Evolutionary conservation across 371 early-diverging fungal species (phyloP), one percentile per base, ranked within the genome.

Genomic region (Mucor velutinosus): DNA sequence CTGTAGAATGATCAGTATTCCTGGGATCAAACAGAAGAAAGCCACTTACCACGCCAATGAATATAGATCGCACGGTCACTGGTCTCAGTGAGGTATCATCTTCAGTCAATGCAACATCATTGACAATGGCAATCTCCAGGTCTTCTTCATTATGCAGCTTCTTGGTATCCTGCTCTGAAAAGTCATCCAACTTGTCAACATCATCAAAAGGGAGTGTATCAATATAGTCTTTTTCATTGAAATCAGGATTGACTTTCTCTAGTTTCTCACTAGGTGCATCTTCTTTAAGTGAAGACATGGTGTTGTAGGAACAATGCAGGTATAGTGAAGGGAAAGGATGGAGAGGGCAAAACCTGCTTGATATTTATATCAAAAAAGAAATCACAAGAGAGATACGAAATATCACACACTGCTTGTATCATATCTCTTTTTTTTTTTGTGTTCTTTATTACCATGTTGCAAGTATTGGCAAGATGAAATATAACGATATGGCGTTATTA

Each of bases 51-150:
- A 66, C 32, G 29, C 77, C 80, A 39, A 71, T 57, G 0, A 79
- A 5, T 19, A 77, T 3, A 1, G 73, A 51, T 21, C 77, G 71
- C 11, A 77, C 35, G 7, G 75, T 75, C 27, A 79, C 43, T 11
- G 61, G 41, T 15, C 53, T 67, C 12, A 75, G 30, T 17, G 58
- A 73, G 7, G 77, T 53, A 66, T 79, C 76, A 58, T 79, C 80
- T 43, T 79, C 80, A 58, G 73, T 73, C 14, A 70, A 29, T 5
- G 77, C 62, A 3, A 79, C 43, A 37, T 76, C 77, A 58, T 79
- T 79, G 10, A 79, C 73, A 53, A 79, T 67, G n/a, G 67, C 65
- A 58, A 75, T 71, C 56, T 71, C 72, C 3, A 68, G 30, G 1
- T 71, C 75, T 25, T 69, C 57, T 37, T 62, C 37, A 35, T 57